Evolutionary conservation across 805 yeast genomes (phyloP), one percentile per base, ranked within the genome.

Genomic region (Metschnikowia peoriensis): DNA sequence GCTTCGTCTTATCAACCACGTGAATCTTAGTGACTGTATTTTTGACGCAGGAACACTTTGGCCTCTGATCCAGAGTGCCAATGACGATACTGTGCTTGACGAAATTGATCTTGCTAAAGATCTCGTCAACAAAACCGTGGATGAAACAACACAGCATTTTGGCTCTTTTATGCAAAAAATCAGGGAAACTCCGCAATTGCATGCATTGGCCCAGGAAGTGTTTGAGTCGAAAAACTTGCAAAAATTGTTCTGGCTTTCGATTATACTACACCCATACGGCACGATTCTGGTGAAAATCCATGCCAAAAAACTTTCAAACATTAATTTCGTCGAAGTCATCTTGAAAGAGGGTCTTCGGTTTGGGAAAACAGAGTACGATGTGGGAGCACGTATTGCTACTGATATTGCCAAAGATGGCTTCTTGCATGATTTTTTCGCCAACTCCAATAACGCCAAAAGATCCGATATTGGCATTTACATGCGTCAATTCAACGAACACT

Each of bases 281-380:
- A 70, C 67, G 14, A 48, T 71, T 12, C 60, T 60, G 27, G 72
- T 78, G 2, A 59, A 62, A n/a, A 63, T 69, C n/a, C 73, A 69
- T 51, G 61, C 69, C n/a, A 73, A 69, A 52, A 78, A 75, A 61
- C 55, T 61, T 52, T 42, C 67, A 44, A 63, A 66, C 40, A 59
- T 56, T 6, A 68, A 66, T 47, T 84, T 83, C 1, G 70, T 79
- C 1, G 81, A 77, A 43, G 60, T 78, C 38, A 76, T 88, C 8
- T 66, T 88, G 34, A 78, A 81, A 58, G 90, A 88, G 53, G 93
- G 96, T 0, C 66, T 92, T 35, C 85, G 87, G 62, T 76, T 82
- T 51, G 83, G 90, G 7, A 77, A 78, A 49, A 70, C 68, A 45
- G 85, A 82, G 43, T 81, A 82, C 15, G 84, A 79, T 2, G 67